These are phyloP conservation scores for Prunus persica DNA, from an alignment of 306 rosid species.

Conservation along the genomic window Prunus_persica_NCBIv2 NC_034009.1:45534501-45535000, in stretches of 20 bases:
- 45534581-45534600: too few relatives aligned
- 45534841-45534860: background rate
- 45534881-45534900: too few relatives aligned
- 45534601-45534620: background rate
- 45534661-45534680: constrained; percentile 7
- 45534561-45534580: background rate
- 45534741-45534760: constrained; percentile 56
- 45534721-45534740: constrained; percentile 45
- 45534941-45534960: background rate
- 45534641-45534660: background rate
- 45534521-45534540: too few relatives aligned
- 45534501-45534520: too few relatives aligned
- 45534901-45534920: background rate
- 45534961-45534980: too few relatives aligned
- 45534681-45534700: constrained; percentile 89
- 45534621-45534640: background rate
- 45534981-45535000: too few relatives aligned
- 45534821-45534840: constrained; percentile 70
- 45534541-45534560: background rate
- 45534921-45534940: background rate
- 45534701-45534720: constrained; percentile 78
- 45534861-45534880: background rate
- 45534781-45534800: constrained; percentile 97
- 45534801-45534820: constrained; percentile 97
- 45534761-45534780: constrained; percentile 91